Evolutionary conservation across 83 land plant species (phyloP), one percentile per base, ranked within the genome.

Genomic region (Diphasiastrum complanatum): DNA sequence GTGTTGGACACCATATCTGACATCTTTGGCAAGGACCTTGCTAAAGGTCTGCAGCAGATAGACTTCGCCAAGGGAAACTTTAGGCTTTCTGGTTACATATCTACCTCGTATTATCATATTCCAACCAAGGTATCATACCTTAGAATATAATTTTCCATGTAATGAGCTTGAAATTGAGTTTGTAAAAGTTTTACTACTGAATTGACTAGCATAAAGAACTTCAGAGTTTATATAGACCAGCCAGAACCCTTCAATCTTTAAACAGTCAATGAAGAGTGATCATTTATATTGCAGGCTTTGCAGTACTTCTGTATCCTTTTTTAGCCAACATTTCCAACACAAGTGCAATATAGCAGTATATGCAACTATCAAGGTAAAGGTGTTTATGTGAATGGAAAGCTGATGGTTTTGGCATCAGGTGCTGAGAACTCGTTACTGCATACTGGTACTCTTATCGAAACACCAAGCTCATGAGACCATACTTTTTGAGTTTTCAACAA

Each of bases 291-390:
- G 74, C 99, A 95, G 99, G 89, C 61, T 47, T 35, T 89, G 28
- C 99, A 95, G 63, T 89, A 70, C 73, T 43, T 89, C 18, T 95
- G 99, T 95, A 95, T 95, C 99, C 99, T 67, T 63, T 8, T 20
- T 27, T 32, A 3, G 52, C 18, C 20, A 2, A 50, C 27, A 33
- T 64, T 41, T 64, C 19, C 26, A 36, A 19, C 45, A 24, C n/a
- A n/a, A n/a, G n/a, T n/a, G n/a, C n/a, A n/a, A n/a, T n/a, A n/a
- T n/a, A n/a, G n/a, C n/a, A n/a, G n/a, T n/a, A n/a, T n/a, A n/a
- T n/a, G n/a, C n/a, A n/a, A n/a, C n/a, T n/a, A n/a, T n/a, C n/a
- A n/a, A n/a, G n/a, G n/a, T n/a, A n/a, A n/a, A n/a, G n/a, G n/a
- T n/a, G n/a, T n/a, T n/a, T n/a, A n/a, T n/a, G n/a, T n/a, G n/a